These are phyloP conservation scores for Salix brachista DNA, from an alignment of 345 rosid species.

Conservation along the genomic window DNA sequence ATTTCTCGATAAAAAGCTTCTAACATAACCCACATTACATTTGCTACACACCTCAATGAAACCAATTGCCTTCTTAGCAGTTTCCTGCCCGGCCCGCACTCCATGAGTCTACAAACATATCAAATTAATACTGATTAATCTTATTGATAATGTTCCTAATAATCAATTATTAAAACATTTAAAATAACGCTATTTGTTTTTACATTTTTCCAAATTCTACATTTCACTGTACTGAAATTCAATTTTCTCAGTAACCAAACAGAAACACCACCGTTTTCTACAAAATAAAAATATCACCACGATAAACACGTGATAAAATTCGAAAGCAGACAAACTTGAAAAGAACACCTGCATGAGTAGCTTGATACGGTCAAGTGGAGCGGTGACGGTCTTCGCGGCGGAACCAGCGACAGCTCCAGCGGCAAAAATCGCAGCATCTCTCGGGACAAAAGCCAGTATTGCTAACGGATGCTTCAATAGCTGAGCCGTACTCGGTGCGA, in stretches of 20 bases:
- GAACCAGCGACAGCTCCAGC: constrained; percentile 97
- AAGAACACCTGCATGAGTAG: constrained; percentile 87
- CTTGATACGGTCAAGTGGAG: constrained; percentile 95
- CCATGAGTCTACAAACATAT: constrained; percentile 61
- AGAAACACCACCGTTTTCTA: not conserved
- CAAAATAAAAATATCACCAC: not conserved
- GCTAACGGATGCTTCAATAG: constrained; percentile 74
- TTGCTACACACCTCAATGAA: constrained; percentile 56
- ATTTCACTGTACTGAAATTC: not conserved
- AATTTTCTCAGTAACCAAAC: constrained; percentile 2
- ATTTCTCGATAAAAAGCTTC: not conserved
- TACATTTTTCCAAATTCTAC: not conserved
- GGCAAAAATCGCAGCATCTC: constrained; percentile 67
- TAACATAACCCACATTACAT: not conserved
- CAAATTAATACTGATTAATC: not conserved
- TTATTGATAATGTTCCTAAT: not conserved
- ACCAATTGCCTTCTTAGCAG: constrained; percentile 73
- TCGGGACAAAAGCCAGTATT: constrained; percentile 57
- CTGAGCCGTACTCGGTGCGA: constrained; percentile 60
- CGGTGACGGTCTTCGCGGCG: constrained; percentile 88
- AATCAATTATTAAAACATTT: not conserved
- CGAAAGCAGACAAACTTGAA: not conserved
- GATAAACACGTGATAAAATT: not conserved
- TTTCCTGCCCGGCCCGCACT: constrained; percentile 58
- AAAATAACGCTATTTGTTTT: not conserved